Evolutionary conservation across 441 rosid species (phyloP).

Genomic region (Mallotus japonicus): DNA sequence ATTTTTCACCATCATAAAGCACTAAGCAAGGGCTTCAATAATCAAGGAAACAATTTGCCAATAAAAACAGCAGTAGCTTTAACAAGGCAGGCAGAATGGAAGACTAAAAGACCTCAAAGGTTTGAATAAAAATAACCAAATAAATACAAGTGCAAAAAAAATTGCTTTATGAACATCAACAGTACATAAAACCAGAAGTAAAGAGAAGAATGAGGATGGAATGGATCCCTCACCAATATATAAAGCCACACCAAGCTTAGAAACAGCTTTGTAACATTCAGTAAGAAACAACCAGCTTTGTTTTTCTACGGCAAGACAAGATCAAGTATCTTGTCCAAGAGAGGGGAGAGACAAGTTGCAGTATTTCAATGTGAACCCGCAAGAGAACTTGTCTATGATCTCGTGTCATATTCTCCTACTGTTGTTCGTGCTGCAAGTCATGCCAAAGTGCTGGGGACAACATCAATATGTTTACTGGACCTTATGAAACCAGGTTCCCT

Average conservation of each 20-base stretch:
- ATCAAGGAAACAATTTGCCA: too few relatives aligned
- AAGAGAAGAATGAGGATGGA: too few relatives aligned
- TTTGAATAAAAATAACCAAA: too few relatives aligned
- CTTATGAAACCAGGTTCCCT: conserved; percentile 44
- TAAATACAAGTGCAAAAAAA: too few relatives aligned
- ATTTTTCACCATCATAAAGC: too few relatives aligned
- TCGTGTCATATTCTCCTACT: conserved; percentile 21
- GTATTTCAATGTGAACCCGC: conserved; percentile 58
- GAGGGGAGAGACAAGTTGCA: conserved; percentile 51
- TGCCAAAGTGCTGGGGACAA: conserved; percentile 41
- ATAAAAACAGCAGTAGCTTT: too few relatives aligned
- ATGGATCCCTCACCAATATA: too few relatives aligned
- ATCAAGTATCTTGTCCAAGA: conserved; percentile 39
- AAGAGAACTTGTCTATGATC: conserved; percentile 59
- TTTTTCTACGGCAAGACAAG: conserved; percentile 11
- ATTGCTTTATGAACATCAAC: too few relatives aligned
- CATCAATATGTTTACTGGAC: conserved; percentile 45
- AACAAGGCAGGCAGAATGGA: too few relatives aligned
- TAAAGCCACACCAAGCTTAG: background rate
- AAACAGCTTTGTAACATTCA: conserved; percentile 40
- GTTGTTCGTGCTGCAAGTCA: background rate
- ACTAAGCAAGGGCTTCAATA: too few relatives aligned
- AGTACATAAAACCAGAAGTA: too few relatives aligned
- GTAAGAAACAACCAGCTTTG: conserved; percentile 29
- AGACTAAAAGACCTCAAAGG: too few relatives aligned